These are phyloP conservation scores for Keithomyces neogunnii DNA, from an alignment of 2,329 filamentous ascomycete species.

Conservation along the genomic window DNA sequence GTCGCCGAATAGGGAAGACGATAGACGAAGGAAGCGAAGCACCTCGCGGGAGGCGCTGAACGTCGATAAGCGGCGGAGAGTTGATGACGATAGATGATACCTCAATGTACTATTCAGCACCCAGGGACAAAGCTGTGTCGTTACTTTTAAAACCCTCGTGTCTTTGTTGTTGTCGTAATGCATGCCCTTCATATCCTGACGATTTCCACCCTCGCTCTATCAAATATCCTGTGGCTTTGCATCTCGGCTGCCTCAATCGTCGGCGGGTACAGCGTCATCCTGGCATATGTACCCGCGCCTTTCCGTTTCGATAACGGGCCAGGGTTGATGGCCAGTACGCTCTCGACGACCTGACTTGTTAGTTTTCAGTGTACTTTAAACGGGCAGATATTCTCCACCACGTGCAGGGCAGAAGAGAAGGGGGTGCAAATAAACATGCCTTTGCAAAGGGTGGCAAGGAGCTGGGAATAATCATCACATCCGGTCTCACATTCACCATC, in stretches of 20 bases:
- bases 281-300: slow-evolving; percentile 77
- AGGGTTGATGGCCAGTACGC: slow-evolving; percentile 84
- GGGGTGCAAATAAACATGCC: slow-evolving; percentile 39
- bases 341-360: slow-evolving; percentile 67
- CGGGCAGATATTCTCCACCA: not conserved
- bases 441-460: slow-evolving; percentile 79
- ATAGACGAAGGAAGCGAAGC: slow-evolving; percentile 46
- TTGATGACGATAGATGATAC: slow-evolving; percentile 32
- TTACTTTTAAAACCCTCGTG: not conserved
- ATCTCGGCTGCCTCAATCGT: slow-evolving; percentile 49
- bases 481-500: slow-evolving; percentile 78
- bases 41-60: slow-evolving; percentile 46
- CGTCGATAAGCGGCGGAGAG: slow-evolving; percentile 51
- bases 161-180: slow-evolving; percentile 2
- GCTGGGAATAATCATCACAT: slow-evolving; percentile 77
- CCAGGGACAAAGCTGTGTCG: not conserved
- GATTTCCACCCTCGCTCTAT: slow-evolving; percentile 80
- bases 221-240: slow-evolving; percentile 68
- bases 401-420: not conserved
- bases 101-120: not conserved
- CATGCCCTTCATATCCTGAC: slow-evolving; percentile 53
- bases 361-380: slow-evolving; percentile 2
- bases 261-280: slow-evolving; percentile 65
- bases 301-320: slow-evolving; percentile 78
- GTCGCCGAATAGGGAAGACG: slow-evolving; percentile 37